Evolutionary conservation across 2,329 filamentous ascomycete species (phyloP), one percentile per base, ranked within the genome.

Genomic region (Aureobasidium sp.): DNA sequence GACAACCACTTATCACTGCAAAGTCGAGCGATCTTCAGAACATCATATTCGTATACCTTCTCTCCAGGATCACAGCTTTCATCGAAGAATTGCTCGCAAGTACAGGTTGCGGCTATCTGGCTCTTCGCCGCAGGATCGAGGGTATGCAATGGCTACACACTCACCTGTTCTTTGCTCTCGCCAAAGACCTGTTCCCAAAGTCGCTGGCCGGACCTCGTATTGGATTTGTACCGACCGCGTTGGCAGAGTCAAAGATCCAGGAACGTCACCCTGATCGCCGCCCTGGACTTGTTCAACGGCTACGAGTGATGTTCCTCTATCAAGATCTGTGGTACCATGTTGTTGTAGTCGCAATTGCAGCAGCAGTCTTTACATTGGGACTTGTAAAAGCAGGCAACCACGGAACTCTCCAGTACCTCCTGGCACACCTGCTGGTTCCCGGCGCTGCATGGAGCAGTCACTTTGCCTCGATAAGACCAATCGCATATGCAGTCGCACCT

Each of bases 401-500:
- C 73, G 75, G 11, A 71, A 78, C 16, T 72, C 83, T 15, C 68
- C 80, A 52, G 6, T 52, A 44, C 30, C 36, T 60, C 39, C 30
- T 60, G 16, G 52, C 57, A 11, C 78, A 78, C 65, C 73, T 87
- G 5, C 69, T 86, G 42, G 84, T 83, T 0, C 83, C 86, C 67
- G 82, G 82, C 9, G 83, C 81, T 72, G 86, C 84, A 83, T 83
- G 83, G 27, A 59, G 57, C 41, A 53, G 37, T 25, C 50, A 61
- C 21, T 48, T 59, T 2, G 61, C 61, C 6, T 47, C 59, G 21
- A 11, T 54, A 15, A 52, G 45, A 10, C 85, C 85, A 0, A 76
- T 87, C 48, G 75, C 76, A 1, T 87, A 87, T 67, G 82, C 83
- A 29, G 80, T 86, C 59, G 81, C 81, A 64, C 85, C 85, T 0